Conservation (phyloP, 1,284 basidiomycete genomes). For the Vanrija sp. region DNA sequence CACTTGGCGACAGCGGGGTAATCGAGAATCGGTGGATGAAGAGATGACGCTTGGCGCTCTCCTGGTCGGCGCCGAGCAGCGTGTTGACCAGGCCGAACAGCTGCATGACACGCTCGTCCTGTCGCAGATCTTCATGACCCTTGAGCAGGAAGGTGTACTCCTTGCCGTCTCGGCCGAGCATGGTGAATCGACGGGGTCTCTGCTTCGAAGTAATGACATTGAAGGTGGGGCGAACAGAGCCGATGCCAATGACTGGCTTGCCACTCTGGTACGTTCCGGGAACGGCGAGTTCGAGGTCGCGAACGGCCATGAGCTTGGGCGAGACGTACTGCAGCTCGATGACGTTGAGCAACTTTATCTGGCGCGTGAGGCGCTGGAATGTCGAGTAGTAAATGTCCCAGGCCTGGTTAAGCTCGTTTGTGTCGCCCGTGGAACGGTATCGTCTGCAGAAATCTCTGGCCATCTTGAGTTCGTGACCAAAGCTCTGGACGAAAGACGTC, state of each 20-base stretch:
- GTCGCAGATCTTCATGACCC: constrained; percentile 97
- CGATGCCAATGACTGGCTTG: constrained; percentile 77
- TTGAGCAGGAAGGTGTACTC: constrained; percentile 94
- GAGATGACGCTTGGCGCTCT: constrained; percentile 92
- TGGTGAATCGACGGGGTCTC: constrained; percentile 80
- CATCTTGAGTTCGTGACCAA: constrained; percentile 87
- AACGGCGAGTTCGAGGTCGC: constrained; percentile 88
- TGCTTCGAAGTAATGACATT: constrained; percentile 98
- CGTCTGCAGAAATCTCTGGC: constrained; percentile 89
- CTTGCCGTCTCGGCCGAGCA: constrained; percentile 87
- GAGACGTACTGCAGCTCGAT: constrained; percentile 98
- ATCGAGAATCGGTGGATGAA: constrained; percentile 93
- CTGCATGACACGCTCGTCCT: constrained; percentile 99
- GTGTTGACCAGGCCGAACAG: constrained; percentile 97
- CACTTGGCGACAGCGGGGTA: constrained; percentile 93
- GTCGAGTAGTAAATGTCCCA: constrained; percentile 99
- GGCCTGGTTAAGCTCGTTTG: constrained; percentile 90
- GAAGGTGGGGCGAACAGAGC: constrained; percentile 77
- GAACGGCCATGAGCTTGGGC: constrained; percentile 81
- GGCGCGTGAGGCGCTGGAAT: constrained; percentile 95
- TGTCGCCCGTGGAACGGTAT: constrained; percentile 83
- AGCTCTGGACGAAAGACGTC: constrained; percentile 91
- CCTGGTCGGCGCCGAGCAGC: constrained; percentile 83
- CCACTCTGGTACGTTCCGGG: constrained; percentile 95
- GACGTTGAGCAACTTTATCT: constrained; percentile 81